These are phyloP conservation scores for Penicillium griseofulvum DNA, from an alignment of 2,329 filamentous ascomycete species.

Conservation along the genomic window DNA sequence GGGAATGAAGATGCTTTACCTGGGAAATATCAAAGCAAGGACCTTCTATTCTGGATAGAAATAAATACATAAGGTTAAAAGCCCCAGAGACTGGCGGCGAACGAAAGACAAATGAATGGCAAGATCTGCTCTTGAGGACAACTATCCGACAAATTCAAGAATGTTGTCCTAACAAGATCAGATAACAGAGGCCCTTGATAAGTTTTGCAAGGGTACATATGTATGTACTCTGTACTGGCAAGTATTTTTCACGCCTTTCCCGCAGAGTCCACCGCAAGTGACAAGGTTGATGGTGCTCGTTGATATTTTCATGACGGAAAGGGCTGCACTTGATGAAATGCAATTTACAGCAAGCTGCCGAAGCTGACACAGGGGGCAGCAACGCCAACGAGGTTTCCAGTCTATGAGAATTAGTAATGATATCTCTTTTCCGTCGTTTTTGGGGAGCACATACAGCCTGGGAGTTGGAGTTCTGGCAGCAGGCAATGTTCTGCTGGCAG, in stretches of 20 bases:
- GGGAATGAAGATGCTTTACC: background rate
- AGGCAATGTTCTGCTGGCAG: conserved; percentile 34
- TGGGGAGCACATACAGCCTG: conserved; percentile 17
- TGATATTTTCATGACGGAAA: background rate
- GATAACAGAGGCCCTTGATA: conserved; percentile 5
- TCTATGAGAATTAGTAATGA: conserved; percentile 17
- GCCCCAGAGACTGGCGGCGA: conserved; percentile 8
- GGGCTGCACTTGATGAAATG: background rate
- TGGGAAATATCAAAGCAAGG: background rate
- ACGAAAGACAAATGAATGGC: conserved; percentile 13
- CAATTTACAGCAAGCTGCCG: conserved; percentile 30
- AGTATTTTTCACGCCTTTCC: background rate
- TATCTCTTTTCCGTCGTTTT: background rate
- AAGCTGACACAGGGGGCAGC: conserved; percentile 33
- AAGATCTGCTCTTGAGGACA: background rate
- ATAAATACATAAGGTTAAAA: conserved; percentile 12
- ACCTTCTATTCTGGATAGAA: background rate
- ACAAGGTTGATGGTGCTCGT: conserved; percentile 1
- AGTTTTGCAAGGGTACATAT: conserved; percentile 6
- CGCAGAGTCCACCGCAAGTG: background rate
- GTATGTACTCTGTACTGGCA: conserved; percentile 13
- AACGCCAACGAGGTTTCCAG: conserved; percentile 29
- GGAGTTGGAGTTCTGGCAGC: conserved; percentile 28
- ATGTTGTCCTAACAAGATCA: background rate
- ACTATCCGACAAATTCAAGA: background rate